A percentile compares a stretch with the other conserved stretches of the same genome.
These are phyloP conservation scores for Austroboletus rostrupii DNA, from an alignment of 1,284 basidiomycete genomes.

Conservation along the genomic window DNA sequence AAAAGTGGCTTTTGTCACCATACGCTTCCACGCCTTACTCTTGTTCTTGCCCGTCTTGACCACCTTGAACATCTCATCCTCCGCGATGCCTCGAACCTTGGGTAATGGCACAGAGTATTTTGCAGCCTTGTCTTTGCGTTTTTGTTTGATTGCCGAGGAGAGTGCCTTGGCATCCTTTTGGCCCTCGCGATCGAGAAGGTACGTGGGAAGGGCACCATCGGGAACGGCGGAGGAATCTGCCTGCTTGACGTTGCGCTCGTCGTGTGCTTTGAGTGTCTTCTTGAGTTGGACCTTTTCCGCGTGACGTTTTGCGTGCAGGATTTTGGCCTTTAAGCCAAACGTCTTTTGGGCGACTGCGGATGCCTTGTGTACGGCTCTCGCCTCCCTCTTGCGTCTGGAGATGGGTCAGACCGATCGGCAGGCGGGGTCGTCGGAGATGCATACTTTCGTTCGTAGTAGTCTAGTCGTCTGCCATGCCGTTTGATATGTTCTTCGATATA, in stretches of 20 bases:
- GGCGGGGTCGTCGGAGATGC: slow-evolving; percentile 25
- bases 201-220: slow-evolving; percentile 89
- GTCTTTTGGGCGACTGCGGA: slow-evolving; percentile 91
- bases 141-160: slow-evolving; percentile 97
- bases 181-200: slow-evolving; percentile 93
- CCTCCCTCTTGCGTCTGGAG: slow-evolving; percentile 86
- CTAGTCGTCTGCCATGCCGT: slow-evolving; percentile 80
- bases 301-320: slow-evolving; percentile 93
- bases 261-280: slow-evolving; percentile 98
- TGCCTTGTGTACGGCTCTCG: slow-evolving; percentile 84
- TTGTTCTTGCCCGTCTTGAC: slow-evolving; percentile 98
- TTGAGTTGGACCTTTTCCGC: slow-evolving; percentile 98
- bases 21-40: slow-evolving; percentile 97
- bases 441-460: slow-evolving; percentile 82
- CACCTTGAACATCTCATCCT: slow-evolving; percentile 99
- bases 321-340: slow-evolving; percentile 96
- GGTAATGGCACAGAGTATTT: slow-evolving; percentile 96
- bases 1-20: slow-evolving; percentile 99
- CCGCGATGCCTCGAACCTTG: slow-evolving; percentile 96
- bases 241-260: slow-evolving; percentile 97
- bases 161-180: slow-evolving; percentile 98
- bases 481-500: slow-evolving; percentile 91
- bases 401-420: slow-evolving; percentile 4
- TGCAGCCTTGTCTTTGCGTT: slow-evolving; percentile 98
- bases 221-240: slow-evolving; percentile 78